Conservation (phyloP, 352 stramenopile genomes). For the Phytopythium aichiense region DNA sequence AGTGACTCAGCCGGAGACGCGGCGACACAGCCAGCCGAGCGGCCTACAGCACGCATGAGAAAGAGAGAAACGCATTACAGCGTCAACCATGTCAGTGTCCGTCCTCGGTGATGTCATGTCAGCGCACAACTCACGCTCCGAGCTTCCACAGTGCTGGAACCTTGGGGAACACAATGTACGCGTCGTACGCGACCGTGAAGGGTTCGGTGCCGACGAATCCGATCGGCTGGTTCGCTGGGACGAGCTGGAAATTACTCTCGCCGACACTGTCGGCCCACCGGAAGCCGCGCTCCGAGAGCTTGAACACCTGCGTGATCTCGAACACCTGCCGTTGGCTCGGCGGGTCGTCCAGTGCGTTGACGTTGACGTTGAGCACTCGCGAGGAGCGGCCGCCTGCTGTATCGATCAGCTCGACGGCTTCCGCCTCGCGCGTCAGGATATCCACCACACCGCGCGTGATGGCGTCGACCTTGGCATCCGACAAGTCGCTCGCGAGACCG, state of each 20-base stretch:
- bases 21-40: conserved; percentile 49
- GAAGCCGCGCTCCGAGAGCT: conserved; percentile 51
- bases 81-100: not conserved
- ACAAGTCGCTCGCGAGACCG: conserved; percentile 53
- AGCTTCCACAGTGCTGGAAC: conserved; percentile 52
- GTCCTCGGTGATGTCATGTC: not conserved
- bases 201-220: conserved; percentile 38
- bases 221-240: conserved; percentile 35
- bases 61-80: not conserved
- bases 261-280: conserved; percentile 52
- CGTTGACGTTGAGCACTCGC: not conserved
- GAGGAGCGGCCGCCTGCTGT: not conserved
- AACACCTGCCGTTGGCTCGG: conserved; percentile 12
- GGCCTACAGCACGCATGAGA: conserved; percentile 20
- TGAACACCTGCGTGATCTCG: conserved; percentile 64
- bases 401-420: conserved; percentile 23
- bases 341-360: not conserved
- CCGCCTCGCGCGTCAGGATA: conserved; percentile 46
- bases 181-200: conserved; percentile 52
- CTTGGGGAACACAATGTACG: conserved; percentile 70
- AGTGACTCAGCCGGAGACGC: conserved; percentile 6
- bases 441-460: conserved; percentile 37
- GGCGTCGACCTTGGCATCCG: conserved; percentile 32
- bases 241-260: conserved; percentile 51
- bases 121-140: conserved; percentile 31